These are phyloP conservation scores for Persicaria tinctoria DNA, from an alignment of 148 eudicot genomes.

Conservation along the genomic window DNA sequence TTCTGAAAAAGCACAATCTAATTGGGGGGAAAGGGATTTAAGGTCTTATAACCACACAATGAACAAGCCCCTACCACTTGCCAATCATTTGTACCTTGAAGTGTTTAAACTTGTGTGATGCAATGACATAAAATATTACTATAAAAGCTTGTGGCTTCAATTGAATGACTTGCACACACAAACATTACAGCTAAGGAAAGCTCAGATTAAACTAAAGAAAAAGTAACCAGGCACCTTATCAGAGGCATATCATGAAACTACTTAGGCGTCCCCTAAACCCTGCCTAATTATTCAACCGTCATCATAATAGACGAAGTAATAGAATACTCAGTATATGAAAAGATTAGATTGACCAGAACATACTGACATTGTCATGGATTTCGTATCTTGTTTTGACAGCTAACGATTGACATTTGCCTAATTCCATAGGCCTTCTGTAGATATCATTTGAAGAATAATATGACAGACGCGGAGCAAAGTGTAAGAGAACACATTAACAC, in stretches of 20 bases:
- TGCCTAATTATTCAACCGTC: not conserved
- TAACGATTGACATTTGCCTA: not conserved
- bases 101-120: no score
- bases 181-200: no score
- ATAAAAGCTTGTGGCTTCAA: no score
- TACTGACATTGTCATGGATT: not conserved
- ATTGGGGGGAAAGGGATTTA: no score
- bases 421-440: not conserved
- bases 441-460: not conserved
- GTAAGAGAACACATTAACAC: not conserved
- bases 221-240: not conserved
- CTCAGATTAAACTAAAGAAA: not conserved
- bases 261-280: not conserved
- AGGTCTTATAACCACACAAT: no score
- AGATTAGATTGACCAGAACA: no score
- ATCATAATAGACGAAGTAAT: not conserved
- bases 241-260: not conserved
- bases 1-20: no score
- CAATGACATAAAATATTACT: no score
- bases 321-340: no score
- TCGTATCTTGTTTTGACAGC: not conserved
- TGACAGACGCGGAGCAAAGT: not conserved
- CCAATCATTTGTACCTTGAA: no score
- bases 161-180: no score
- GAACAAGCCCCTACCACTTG: no score